Evolutionary conservation across 129 eudicot genomes (phyloP), one percentile per base, ranked within the genome.

Genomic region (Pittosporum tobira): DNA sequence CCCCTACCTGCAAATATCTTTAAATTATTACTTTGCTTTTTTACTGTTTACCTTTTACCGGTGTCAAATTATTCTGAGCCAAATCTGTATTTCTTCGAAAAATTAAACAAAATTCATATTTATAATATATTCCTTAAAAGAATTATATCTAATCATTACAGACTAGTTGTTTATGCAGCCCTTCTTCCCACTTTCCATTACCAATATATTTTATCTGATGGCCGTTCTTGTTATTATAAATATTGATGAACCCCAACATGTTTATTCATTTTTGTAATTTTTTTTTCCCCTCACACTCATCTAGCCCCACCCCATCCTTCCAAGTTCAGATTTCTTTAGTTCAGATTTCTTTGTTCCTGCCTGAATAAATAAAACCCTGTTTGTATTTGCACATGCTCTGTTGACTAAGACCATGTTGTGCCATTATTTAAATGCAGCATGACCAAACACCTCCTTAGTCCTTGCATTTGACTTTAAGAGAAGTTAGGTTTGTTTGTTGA

Each of bases 341-440:
- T n/a, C n/a, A 51, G 62, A n/a, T n/a, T n/a, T 66, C 68, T 46
- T 70, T 72, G 80, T 73, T 74, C 62, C 25, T 59, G 72, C 80
- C 70, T 59, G 61, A 55, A 62, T 55, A 72, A 64, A 71, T 22
- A 57, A 58, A 66, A 74, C 34, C 65, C 62, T 49, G 57, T 66
- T 42, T 40, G 69, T 60, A 53, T 72, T 51, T 45, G 82, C 98
- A 90, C 94, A 86, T 90, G 98, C 85, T 69, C 26, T 80, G 82
- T 80, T 89, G 94, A 82, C 88, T 73, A 62, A 40, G 73, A 75
- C 79, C 88, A 79, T 75, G 84, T 66, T 85, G 51, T 46, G 79
- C 75, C 71, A 27, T 61, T 34, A 38, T 74, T 28, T 73, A 68
- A 78, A 53, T 72, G 61, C 45, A 31, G 75, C 73, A 70, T 68